Base-by-base conservation (phyloP, 1,284 basidiomycete species). In the Cutaneotrichosporon spelunceum region DNA sequence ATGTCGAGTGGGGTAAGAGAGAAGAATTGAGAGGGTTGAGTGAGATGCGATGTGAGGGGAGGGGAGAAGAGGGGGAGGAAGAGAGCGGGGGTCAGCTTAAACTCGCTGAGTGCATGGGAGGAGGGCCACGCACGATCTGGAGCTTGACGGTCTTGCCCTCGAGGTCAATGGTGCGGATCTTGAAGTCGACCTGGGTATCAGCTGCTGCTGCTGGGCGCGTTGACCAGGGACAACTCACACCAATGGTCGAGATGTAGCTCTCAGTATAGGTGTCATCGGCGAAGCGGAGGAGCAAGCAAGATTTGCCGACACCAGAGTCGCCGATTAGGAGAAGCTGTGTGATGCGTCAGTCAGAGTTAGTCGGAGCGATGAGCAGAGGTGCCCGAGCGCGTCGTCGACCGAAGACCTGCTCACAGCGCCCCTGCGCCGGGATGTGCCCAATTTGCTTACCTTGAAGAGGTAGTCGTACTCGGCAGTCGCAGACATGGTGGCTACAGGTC, bases 111-210 rank as follows among this genome's bases (percentile, higher is more conserved):
- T 70, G 68, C 68, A 70, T 54, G 50, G 59, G 33, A 48, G 60
- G 58, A 52, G 34, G 50, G 42, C 36, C 24, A 67, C 93, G 82
- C 77, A 97, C 94, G 81, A 99, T 99, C 82, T 99, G 96, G 65
- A 99, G 86, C 81, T 99, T 99, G 75, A 99, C 93, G 2, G 93
- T 98, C 90, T 98, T 99, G 69, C 95, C 95, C 80, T 99, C 96
- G 59, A 99, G 85, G 81, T 99, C 96, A 79, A 99, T 98, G 53
- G 96, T 99, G 72, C 96, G 86, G 83, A 99, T 99, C 89, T 99
- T 99, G 84, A 99, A 99, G 84, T 99, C 96, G 64, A 99, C 78
- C 77, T 78, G 49, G 29, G 1, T 34, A 54, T 61, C 16, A 61
- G 59, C 26, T 14, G 27, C 16, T 14, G 27, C 16, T 14, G 23